Base-by-base conservation (phyloP, 805 yeast species). In the Saturnispora dispora region DNA sequence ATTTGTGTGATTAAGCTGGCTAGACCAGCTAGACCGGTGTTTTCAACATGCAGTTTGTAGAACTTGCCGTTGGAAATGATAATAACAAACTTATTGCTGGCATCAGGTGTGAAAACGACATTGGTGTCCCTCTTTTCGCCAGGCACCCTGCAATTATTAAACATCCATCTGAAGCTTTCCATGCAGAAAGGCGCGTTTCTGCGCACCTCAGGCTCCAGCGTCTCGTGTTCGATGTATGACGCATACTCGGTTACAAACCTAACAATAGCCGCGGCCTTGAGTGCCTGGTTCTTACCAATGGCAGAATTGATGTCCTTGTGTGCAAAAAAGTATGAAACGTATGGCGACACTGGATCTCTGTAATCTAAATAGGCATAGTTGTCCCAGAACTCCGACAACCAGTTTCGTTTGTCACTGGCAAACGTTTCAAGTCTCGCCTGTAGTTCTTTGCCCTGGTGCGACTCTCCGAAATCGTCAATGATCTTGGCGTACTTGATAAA, bases 351-450 rank as follows among this genome's bases (percentile, higher is more conserved):
- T 0, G 98, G 96, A 67, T 88, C 98, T 58, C 93, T 77, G 71
- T 88, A 90, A 40, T 85, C 81, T 73, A 91, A 73, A 69, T 91
- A 91, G 20, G 96, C 96, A 58, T 85, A 87, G 60, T 86, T 85
- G 67, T 91, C 96, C 99, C 99, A 91, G 76, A 84, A 88, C 54
- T 79, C 83, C 45, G 85, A 78, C 61, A 91, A 75, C 99, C 99
- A 91, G 67, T 91, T 91, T 63, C 88, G 83, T 52, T 70, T 72
- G 50, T 62, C 69, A 30, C 69, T 59, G 28, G 91, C 83, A 58
- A 80, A 79, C 25, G 74, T 70, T 36, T 67, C 62, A 49, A 91
- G 75, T 54, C 90, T 76, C 52, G 72, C 57, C 64, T 91, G 98
- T 55, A 91, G 76, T 17, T 93, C 88, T 44, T 72, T 71, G 7